These are phyloP conservation scores for Scenedesmus sp. DNA, from an alignment of 163 green algal species.

Conservation along the genomic window DNA sequence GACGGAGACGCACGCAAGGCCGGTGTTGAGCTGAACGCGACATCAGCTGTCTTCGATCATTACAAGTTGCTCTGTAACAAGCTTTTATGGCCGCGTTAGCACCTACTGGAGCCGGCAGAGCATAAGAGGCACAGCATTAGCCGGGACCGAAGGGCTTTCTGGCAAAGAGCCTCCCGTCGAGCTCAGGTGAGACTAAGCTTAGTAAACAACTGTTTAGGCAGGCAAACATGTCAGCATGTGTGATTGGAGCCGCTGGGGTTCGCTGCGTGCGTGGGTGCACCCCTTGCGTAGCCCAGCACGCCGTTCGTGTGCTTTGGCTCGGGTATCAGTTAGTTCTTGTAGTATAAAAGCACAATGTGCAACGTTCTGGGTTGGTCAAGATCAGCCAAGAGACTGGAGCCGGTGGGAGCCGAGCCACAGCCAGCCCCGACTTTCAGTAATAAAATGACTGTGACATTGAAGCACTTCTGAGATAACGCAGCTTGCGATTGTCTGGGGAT, in stretches of 20 bases:
- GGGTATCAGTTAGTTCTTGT: not conserved
- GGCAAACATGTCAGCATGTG: not conserved
- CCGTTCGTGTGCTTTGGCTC: not conserved
- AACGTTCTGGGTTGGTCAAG: not conserved
- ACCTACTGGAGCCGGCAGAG: not conserved
- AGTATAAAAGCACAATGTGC: not conserved
- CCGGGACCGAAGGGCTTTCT: not conserved
- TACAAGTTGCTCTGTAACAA: not conserved
- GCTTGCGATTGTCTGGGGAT: not conserved
- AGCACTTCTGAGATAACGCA: not conserved
- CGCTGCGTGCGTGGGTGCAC: not conserved
- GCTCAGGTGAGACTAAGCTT: not conserved
- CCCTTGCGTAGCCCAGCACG: not conserved
- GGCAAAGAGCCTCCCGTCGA: not conserved
- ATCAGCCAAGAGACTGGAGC: not conserved
- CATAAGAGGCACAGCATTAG: not conserved
- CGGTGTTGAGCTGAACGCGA: not conserved
- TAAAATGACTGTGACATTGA: too few species aligned
- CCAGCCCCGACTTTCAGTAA: not conserved
- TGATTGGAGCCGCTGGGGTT: not conserved
- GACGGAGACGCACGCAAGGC: not conserved
- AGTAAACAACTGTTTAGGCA: not conserved
- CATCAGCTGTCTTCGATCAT: not conserved
- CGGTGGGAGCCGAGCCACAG: not conserved
- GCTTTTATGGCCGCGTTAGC: not conserved